Evolutionary conservation across 1,139 yeast species (phyloP), one percentile per base, ranked within the genome.

Genomic region (Candida tetrigidarum): DNA sequence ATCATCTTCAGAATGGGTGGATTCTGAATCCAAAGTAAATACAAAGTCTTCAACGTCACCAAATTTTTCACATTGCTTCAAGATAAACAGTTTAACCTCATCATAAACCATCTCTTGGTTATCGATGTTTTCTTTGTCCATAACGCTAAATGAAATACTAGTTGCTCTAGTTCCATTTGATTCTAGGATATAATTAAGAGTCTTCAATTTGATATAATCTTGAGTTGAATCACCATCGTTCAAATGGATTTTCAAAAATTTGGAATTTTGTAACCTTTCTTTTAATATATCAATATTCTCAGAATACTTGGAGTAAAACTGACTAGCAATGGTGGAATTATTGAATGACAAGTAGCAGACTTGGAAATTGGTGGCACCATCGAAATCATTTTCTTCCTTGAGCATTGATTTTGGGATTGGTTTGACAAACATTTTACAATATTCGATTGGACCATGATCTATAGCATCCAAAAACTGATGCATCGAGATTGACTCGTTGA

Each of bases 381-480:
- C 59, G n/a, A 50, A 51, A 14, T 15, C 23, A 14, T 25, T 25
- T 33, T 49, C 45, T 7, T 62, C 53, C 35, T 59, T 60, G 4
- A 30, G 12, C 20, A 50, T 16, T 9, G 40, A 18, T 33, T 55
- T 54, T 11, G 70, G 69, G 5, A 69, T 62, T 15, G 66, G 62
- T 38, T 60, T 65, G 9, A 67, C 50, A 51, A 66, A 63, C 59
- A 72, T 58, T 46, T 67, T 69, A 48, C 73, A 64, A 52, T 66
- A 68, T 54, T 74, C 79, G 30, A 74, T 71, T 2, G 80, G 79
- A 3, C 79, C 80, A 49, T 56, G 62, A 45, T 72, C 75, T 34
- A 74, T 60, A 18, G 59, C 55, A 47, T 69, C 57, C 38, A 74
- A 58, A 22, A 74, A 57, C 23, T 69, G 66, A 39, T 59, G 55